phyloP scores from a whole-genome alignment of 192 early-diverging fungal genomes.

The Entrophospora sp. region DNA sequence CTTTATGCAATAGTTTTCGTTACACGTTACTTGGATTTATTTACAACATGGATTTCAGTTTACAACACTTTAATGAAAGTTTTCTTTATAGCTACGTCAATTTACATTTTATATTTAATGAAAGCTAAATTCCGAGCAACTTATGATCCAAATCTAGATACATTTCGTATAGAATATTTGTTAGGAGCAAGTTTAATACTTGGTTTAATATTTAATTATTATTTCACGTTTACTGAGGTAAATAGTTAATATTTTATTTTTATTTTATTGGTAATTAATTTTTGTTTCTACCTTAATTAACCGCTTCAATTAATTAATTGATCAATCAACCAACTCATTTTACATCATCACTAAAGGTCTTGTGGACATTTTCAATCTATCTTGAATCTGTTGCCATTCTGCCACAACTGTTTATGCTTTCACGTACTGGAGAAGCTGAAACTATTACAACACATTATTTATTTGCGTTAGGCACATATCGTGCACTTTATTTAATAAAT shows the following conservation, averaged over 20 bases:
- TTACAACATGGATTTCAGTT: conserved; percentile 60
- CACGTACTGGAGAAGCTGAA: conserved; percentile 95
- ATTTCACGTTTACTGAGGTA: conserved; percentile 65
- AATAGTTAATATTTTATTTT: neutral
- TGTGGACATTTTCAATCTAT: conserved; percentile 97
- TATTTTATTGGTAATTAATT: neutral
- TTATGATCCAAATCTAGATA: conserved; percentile 88
- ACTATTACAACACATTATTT: conserved; percentile 99
- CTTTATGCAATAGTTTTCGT: conserved; percentile 87
- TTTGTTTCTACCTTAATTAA: too few species aligned
- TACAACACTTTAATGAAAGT: conserved; percentile 96
- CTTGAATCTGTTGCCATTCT: conserved; percentile 95
- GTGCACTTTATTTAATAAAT: conserved; percentile 52
- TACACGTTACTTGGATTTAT: conserved; percentile 92
- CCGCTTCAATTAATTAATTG: too few species aligned
- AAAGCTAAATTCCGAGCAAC: conserved; percentile 73
- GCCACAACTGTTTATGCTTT: conserved; percentile 95
- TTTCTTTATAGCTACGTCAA: conserved; percentile 80
- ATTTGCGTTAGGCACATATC: conserved; percentile 84
- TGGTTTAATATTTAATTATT: conserved; percentile 66
- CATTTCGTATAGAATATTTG: conserved; percentile 84
- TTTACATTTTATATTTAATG: conserved; percentile 92
- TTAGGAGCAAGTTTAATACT: conserved; percentile 60
- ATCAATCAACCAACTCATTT: too few species aligned
- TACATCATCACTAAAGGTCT: too few species aligned